phyloP scores from a whole-genome alignment of 352 stramenopile genomes.

The Pythium phragmitis region DNA sequence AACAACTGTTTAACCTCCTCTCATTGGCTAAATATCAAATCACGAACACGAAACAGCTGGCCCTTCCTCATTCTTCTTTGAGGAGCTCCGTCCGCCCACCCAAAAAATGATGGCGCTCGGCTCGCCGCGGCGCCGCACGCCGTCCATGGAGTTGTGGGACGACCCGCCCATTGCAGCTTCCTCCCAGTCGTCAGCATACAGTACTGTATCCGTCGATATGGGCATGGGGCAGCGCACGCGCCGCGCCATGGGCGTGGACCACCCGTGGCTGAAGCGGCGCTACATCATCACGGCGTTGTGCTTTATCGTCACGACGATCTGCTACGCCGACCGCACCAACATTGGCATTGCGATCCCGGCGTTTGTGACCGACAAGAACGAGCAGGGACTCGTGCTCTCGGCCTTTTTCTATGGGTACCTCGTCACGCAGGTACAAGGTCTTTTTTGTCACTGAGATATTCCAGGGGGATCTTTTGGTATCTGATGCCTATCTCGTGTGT shows the following conservation, averaged over 20 bases:
- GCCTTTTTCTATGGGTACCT: conserved; percentile 90
- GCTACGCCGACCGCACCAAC: conserved; percentile 87
- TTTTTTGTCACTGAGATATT: background rate
- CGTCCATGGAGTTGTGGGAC: conserved; percentile 29
- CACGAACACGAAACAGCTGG: conserved; percentile 11
- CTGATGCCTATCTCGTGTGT: background rate
- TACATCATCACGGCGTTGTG: conserved; percentile 76
- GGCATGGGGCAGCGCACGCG: background rate
- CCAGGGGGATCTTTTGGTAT: too few relatives aligned
- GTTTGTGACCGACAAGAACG: conserved; percentile 70
- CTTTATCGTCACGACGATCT: conserved; percentile 77
- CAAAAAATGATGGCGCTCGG: conserved; percentile 25
- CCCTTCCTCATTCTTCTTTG: background rate
- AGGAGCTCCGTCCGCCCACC: background rate
- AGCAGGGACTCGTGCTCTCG: conserved; percentile 80
- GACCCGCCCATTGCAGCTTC: conserved; percentile 10
- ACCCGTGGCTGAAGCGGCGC: conserved; percentile 36
- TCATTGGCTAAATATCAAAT: conserved; percentile 8
- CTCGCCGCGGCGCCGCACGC: conserved; percentile 23
- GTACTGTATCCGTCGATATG: background rate
- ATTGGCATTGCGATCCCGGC: conserved; percentile 82
- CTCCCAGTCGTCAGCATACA: background rate
- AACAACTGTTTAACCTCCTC: background rate
- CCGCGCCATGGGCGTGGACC: conserved; percentile 7
- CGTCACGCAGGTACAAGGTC: conserved; percentile 60